Evolutionary conservation across 371 early-diverging fungal genomes (phyloP), one percentile per base, ranked within the genome.

Genomic region (Mucor irregularis): DNA sequence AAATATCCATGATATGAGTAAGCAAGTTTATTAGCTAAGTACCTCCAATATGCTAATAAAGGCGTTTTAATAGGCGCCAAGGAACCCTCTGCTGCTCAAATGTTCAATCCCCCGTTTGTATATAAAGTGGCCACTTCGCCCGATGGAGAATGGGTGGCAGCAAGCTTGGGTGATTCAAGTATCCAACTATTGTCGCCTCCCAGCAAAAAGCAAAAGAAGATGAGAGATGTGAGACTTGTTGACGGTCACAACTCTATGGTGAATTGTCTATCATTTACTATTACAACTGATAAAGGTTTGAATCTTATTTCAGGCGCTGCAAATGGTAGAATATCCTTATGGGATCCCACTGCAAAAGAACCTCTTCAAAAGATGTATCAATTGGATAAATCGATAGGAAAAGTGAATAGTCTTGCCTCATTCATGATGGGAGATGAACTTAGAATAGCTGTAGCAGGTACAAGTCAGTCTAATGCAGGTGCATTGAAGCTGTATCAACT

Each of bases 91-190:
- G 46, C 66, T 13, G 50, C 62, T 5, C 78, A 74, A 58, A 74
- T 79, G 72, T 76, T 75, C 42, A 79, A 79, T 37, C 79, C 79
- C 0, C 79, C 79, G 0, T 79, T 79, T 60, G 74, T 79, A 22
- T 72, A 79, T 42, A 47, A 68, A 5, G 22, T 76, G 14, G 62
- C 51, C 5, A 56, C 52, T 0, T 68, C 72, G 4, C 16, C 50
- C 1, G 53, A 66, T 42, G 76, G 76, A 11, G 49, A 63, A 33
- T 69, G 68, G 66, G 46, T 79, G 21, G 79, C 72, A 8, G 74
- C 76, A 28, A 68, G 76, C 29, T 47, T 76, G 19, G 79, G 79
- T 17, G 79, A 79, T 38, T 52, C 72, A 0, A 68, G 69, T 26
- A 61, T 78, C 16, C 69, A 70, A 25, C 31, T 66, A 21, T 39